Base-by-base conservation (phyloP, 805 yeast species). In the Schwanniomyces sp. region DNA sequence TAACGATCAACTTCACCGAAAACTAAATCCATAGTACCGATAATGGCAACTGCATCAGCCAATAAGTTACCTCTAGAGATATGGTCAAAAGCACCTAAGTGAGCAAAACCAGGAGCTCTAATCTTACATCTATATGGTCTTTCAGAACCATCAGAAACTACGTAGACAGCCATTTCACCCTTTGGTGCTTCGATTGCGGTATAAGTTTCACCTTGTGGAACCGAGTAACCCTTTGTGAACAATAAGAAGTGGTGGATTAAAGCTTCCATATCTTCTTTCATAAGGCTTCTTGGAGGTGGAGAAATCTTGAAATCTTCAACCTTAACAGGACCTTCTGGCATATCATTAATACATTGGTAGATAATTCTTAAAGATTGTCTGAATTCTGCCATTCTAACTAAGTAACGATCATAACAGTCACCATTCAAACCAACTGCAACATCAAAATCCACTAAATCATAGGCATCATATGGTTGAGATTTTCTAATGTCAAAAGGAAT, bases 251-350 rank as follows among this genome's bases (percentile, higher is more conserved):
- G 96, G 69, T 89, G 96, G 66, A 89, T 89, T 57, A 89, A 78
- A 18, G 92, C 85, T 76, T 89, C 96, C 96, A 89, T 89, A 69
- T 89, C 95, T 66, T 85, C 89, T 74, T 89, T 89, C 96, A 89
- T 89, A 58, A 79, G 63, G 21, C 82, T 67, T 67, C 92, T 83
- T 51, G 96, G 84, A 32, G 96, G 96, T 29, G 94, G 90, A 44
- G 82, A 74, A 57, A 89, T 80, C 75, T 89, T 89, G 77, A 79
- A 88, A 72, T 89, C 96, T 74, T 89, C 96, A 51, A 86, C 94
- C 74, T 88, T 88, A 58, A 86, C 88, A 39, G 96, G 92, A 34
- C 96, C 96, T 52, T 90, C 85, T 30, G 96, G 96, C 89, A 89
- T 89, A 56, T 88, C 85, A 71, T 88, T 89, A 61, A 86, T 81